Base-by-base conservation (phyloP, 306 rosid species). In the Carpinus fangiana region DNA sequence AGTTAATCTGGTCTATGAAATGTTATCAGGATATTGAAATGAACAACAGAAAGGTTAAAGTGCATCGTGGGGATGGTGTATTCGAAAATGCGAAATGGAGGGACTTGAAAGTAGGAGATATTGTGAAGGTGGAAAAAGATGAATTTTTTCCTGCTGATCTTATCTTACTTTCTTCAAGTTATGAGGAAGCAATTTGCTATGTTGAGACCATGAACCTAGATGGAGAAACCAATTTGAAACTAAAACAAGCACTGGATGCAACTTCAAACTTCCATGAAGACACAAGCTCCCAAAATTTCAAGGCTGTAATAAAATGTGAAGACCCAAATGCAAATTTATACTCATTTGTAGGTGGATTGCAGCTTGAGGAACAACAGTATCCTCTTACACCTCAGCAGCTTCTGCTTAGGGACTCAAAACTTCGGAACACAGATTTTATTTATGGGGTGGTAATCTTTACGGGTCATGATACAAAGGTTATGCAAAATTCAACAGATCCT, bases 241-340 rank as follows among this genome's bases (percentile, higher is more conserved):
- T 96, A 45, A 96, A 93, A 76, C 97, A 96, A 79, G 89, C 96
- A 12, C 56, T 78, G 51, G 99, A 96, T 64, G 87, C 76, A 14
- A 96, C 97, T 76, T 90, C 98, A 4, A 87, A 80, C 67, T 80
- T 91, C 9, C 91, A 84, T 34, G 99, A 93, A 55, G 98, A 91
- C 74, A 80, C 85, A 0, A 79, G 81, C 79, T 93, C 88, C 69
- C 64, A 77, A 54, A 66, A 87, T 83, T 96, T 96, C 86, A 90
- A 86, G 89, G 96, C 94, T 26, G 73, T 78, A 61, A 90, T 96
- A 69, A 85, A 80, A 74, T 96, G 98, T 81, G 99, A 96, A 86
- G 99, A 96, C 72, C 99, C 99, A 45, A 96, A 96, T 87, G 98
- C 99, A 57, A 93, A 89, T 82, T 84, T 96, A 90, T 93, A 96